Conservation (phyloP, 139 green algal species). For the Chlorokybus atmophyticus region DNA sequence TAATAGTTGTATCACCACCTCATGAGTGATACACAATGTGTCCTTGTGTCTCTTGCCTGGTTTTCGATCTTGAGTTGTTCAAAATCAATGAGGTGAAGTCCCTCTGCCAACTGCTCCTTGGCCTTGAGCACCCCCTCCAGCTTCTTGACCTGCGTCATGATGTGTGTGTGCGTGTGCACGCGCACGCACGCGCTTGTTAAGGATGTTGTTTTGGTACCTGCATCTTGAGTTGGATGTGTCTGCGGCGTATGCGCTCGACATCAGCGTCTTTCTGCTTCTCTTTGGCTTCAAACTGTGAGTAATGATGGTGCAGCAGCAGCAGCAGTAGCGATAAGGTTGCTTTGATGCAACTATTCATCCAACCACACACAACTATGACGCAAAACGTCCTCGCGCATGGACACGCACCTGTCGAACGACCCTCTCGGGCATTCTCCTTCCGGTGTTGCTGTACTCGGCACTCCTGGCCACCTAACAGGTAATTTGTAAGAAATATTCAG, state of each 20-base stretch:
- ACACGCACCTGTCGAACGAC: neutral
- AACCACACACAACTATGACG: neutral
- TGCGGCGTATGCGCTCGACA: conserved; percentile 13
- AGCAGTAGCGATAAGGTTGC: neutral
- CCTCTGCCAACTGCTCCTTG: conserved; percentile 47
- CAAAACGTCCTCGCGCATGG: neutral
- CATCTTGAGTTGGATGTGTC: conserved; percentile 14
- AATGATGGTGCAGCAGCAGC: neutral
- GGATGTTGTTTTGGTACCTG: too few relatives aligned
- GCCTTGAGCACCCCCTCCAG: conserved; percentile 11
- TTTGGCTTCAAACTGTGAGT: neutral
- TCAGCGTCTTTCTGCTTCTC: conserved; percentile 18
- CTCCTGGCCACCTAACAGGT: conserved; percentile 17
- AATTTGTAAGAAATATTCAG: too few relatives aligned
- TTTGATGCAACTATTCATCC: neutral
- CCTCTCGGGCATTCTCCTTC: conserved; percentile 8
- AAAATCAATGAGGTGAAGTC: conserved; percentile 83
- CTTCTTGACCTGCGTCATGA: conserved; percentile 8
- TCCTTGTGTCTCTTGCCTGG: too few relatives aligned
- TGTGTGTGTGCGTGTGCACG: conserved; percentile 19
- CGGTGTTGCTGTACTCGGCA: conserved; percentile 21
- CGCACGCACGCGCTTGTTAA: too few relatives aligned
- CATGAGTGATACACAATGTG: too few relatives aligned
- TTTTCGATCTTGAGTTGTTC: conserved; percentile 92
- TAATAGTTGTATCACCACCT: too few relatives aligned